phyloP scores from a whole-genome alignment of 345 rosid genomes.

The Gossypium rotundifolium region DNA sequence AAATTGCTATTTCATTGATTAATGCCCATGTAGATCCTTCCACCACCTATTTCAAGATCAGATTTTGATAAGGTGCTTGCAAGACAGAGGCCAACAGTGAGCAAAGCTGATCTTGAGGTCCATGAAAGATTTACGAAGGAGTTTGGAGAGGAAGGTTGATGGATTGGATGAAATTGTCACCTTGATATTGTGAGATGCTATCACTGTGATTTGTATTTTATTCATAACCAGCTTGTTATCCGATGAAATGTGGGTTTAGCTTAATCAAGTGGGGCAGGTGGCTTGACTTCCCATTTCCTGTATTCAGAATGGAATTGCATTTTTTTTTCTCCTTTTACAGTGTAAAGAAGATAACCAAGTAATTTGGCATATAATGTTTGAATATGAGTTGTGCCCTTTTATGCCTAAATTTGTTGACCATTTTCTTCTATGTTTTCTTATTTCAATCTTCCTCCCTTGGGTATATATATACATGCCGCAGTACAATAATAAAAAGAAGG shows the following conservation, averaged over 20 bases:
- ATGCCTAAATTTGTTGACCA: not conserved
- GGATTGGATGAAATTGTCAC: not conserved
- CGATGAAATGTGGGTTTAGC: constrained; percentile 16
- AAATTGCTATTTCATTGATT: not conserved
- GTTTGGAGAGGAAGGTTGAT: constrained; percentile 81
- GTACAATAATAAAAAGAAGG: too few relatives aligned
- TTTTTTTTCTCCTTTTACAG: constrained; percentile 9
- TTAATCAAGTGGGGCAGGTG: constrained; percentile 25
- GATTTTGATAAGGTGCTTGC: constrained; percentile 51
- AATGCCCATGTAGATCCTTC: constrained; percentile 51
- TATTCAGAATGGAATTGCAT: constrained; percentile 28
- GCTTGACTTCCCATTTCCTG: constrained; percentile 30
- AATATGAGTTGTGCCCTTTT: constrained; percentile 9
- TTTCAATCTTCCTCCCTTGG: too few relatives aligned
- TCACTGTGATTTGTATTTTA: constrained; percentile 36
- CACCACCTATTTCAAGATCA: constrained; percentile 54
- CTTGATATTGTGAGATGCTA: constrained; percentile 26
- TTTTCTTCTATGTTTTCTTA: not conserved
- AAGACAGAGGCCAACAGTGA: constrained; percentile 75
- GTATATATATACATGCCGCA: too few relatives aligned
- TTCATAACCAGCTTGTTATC: constrained; percentile 23
- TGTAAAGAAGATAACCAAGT: constrained; percentile 35
- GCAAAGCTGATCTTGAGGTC: constrained; percentile 65
- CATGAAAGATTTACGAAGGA: constrained; percentile 80
- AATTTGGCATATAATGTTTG: constrained; percentile 12